A percentile compares a stretch with the other conserved stretches of the same genome.
Conservation (phyloP, 129 eudicot genomes). For the Centrapalus pauciflorus region DNA sequence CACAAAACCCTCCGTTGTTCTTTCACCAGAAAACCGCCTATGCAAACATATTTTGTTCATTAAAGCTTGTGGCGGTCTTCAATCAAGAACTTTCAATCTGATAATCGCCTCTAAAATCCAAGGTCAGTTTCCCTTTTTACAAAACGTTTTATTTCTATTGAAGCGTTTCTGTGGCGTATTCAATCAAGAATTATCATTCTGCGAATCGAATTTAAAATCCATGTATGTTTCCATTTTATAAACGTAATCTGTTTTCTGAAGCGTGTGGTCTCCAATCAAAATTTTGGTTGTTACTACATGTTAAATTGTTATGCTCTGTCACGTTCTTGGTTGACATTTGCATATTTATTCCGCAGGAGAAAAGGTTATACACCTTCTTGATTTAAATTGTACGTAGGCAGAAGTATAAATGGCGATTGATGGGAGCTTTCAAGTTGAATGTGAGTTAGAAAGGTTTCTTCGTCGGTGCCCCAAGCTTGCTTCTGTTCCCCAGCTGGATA, state of each 20-base stretch:
- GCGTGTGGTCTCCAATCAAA: not conserved
- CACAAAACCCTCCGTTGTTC: not conserved
- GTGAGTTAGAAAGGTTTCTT: conserved; percentile 61
- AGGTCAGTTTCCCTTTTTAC: not conserved
- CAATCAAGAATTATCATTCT: too few relatives aligned
- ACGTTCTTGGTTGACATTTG: not conserved
- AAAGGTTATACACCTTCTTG: too few relatives aligned
- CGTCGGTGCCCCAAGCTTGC: conserved; percentile 61
- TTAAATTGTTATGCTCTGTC: not conserved
- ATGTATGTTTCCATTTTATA: too few relatives aligned
- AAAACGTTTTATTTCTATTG: too few relatives aligned
- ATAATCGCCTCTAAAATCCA: not conserved
- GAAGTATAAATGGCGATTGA: conserved; percentile 51
- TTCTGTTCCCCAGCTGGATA: conserved; percentile 19
- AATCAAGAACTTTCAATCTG: not conserved
- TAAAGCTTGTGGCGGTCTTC: not conserved
- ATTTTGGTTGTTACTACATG: not conserved
- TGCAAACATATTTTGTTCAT: not conserved
- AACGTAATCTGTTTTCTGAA: too few relatives aligned
- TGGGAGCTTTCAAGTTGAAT: conserved; percentile 55
- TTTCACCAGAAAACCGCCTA: not conserved
- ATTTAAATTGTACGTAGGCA: not conserved
- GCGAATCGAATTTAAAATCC: too few relatives aligned
- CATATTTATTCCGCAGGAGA: not conserved
- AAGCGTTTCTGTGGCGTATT: too few relatives aligned